These are phyloP conservation scores for Zasmidium angulare DNA, from an alignment of 2,329 filamentous ascomycete genomes.

Conservation along the genomic window DNA sequence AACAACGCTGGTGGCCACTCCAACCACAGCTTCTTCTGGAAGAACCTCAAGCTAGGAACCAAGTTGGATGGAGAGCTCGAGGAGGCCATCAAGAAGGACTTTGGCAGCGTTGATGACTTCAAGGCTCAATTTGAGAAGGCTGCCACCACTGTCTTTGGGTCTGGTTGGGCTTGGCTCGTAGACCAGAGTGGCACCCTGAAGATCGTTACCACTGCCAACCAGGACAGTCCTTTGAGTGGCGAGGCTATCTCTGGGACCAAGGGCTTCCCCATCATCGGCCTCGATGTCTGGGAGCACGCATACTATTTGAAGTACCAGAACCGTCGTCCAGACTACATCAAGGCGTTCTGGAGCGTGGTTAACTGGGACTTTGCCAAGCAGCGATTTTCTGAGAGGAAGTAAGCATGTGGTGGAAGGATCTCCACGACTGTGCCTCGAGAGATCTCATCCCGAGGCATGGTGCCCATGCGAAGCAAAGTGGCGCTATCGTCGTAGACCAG, in stretches of 20 bases:
- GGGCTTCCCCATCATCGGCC: conserved; percentile 62
- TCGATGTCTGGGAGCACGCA: conserved; percentile 94
- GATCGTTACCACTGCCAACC: conserved; percentile 81
- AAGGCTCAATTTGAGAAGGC: conserved; percentile 63
- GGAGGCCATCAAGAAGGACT: conserved; percentile 62
- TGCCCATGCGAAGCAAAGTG: no score
- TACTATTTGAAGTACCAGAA: conserved; percentile 86
- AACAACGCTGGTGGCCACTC: conserved; percentile 93
- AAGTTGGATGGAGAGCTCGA: conserved; percentile 58
- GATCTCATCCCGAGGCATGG: no score
- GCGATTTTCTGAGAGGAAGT: conserved; percentile 21
- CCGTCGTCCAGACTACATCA: conserved; percentile 71
- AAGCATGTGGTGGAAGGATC: background rate
- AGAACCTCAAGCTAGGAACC: conserved; percentile 67
- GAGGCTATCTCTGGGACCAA: conserved; percentile 56
- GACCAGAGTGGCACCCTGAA: conserved; percentile 61
- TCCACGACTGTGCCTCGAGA: no score
- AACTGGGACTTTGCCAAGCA: conserved; percentile 61
- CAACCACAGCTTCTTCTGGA: conserved; percentile 93
- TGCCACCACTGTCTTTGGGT: conserved; percentile 73
- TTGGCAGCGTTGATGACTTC: conserved; percentile 69
- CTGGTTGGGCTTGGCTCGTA: conserved; percentile 86
- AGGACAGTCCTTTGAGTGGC: conserved; percentile 58
- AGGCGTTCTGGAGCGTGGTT: conserved; percentile 75
- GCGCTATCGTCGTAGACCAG: background rate